Percentiles rank a stretch among this genome's conserved stretches.
Conservation (phyloP, 768 basidiomycete genomes). For the Lyophyllum shimeji region DNA sequence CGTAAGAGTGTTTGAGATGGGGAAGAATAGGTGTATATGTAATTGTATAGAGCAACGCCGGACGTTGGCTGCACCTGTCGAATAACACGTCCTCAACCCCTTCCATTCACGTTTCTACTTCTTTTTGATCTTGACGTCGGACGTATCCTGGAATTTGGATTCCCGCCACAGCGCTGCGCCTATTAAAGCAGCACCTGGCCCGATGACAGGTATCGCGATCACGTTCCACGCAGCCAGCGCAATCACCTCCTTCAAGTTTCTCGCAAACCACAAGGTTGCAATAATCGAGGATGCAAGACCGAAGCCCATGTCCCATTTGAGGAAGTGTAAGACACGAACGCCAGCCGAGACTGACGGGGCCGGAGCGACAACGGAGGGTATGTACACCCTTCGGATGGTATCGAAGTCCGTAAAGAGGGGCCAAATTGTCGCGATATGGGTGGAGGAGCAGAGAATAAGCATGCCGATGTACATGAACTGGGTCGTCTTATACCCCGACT, state of each 20-base stretch:
- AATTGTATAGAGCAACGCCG: too few relatives aligned
- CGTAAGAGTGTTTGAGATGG: too few relatives aligned
- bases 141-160: conserved; percentile 14
- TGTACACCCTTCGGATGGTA: conserved; percentile 29
- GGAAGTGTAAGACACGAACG: conserved; percentile 36
- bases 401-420: conserved; percentile 30
- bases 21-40: too few relatives aligned
- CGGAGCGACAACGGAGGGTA: conserved; percentile 34
- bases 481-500: conserved; percentile 37
- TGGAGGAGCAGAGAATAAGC: conserved; percentile 42
- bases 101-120: not conserved
- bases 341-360: conserved; percentile 22
- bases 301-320: conserved; percentile 53
- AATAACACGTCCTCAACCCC: not conserved
- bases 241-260: conserved; percentile 28
- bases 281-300: conserved; percentile 38
- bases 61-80: too few relatives aligned
- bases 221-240: conserved; percentile 42
- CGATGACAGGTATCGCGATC: conserved; percentile 39
- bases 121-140: not conserved
- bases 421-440: conserved; percentile 41
- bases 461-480: conserved; percentile 35
- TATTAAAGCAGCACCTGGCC: conserved; percentile 51
- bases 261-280: conserved; percentile 49
- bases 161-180: conserved; percentile 53